Evolutionary conservation across 768 basidiomycete species (phyloP), one percentile per base, ranked within the genome.

Genomic region (Suillus luteus): DNA sequence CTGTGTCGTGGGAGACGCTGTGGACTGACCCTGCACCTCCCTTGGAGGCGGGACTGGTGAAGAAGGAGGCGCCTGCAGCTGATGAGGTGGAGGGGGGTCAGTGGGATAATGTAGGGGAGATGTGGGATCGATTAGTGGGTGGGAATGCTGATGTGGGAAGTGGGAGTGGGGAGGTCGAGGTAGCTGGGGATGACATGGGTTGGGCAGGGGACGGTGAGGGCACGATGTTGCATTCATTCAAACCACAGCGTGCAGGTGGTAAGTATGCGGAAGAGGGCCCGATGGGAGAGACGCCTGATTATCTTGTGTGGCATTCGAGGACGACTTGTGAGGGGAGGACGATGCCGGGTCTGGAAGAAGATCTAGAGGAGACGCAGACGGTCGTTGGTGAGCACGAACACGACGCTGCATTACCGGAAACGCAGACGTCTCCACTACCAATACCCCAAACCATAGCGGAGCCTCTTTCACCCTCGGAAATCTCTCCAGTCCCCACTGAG

Each of bases 21-120:
- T 93, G 91, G 91, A 85, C 80, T 0, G 80, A 80, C n/a, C 78
- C 84, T 7, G 79, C 82, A 5, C 91, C 91, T 24, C 75, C 75
- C 0, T 77, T 90, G 12, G 84, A 85, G 72, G 75, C 83, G 14
- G 90, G 90, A 6, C 77, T 87, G 9, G 74, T 87, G 8, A 83
- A 80, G 76, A 85, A 81, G 64, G 81, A 81, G 37, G 67, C 70
- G 11, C 69, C 67, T 17, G 71, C 73, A 41, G 70, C 73, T 37
- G 63, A 71, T 35, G 77, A 74, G 5, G 71, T 69, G 0, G 78
- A 79, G 52, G 70, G 74, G 19, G 14, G 57, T 1, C 72, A 75
- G 35, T 88, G 85, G 85, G 79, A 83, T 12, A 82, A 86, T 55
- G 78, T 88, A 1, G 82, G 83, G 31, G 79, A 78, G 3, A 78